phyloP scores from a whole-genome alignment of 139 green algal species.

The Volvox africanus region DNA sequence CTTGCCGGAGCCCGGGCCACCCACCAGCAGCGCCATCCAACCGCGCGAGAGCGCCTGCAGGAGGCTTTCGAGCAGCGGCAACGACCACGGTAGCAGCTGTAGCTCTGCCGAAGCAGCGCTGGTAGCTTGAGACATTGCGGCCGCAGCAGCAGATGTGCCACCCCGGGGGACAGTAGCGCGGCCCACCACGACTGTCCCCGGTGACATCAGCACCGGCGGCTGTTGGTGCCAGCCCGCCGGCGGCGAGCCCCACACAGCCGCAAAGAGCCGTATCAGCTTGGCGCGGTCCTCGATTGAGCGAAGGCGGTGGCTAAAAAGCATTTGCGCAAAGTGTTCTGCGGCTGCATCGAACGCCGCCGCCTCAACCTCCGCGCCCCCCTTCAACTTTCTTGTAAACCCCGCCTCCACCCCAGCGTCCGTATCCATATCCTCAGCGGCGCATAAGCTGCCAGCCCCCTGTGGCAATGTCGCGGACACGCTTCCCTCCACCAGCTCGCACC shows the following conservation, averaged over 20 bases:
- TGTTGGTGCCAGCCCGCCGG: not conserved
- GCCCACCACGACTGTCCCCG: constrained; percentile 42
- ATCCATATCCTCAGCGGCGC: constrained; percentile 11
- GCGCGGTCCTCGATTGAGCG: constrained; percentile 78
- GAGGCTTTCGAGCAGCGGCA: constrained; percentile 80
- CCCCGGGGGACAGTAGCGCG: constrained; percentile 29
- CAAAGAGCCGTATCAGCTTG: constrained; percentile 67
- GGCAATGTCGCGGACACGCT: constrained; percentile 48
- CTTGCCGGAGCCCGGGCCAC: constrained; percentile 70
- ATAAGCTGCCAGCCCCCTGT: not conserved
- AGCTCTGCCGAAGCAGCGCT: not conserved
- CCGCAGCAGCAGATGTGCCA: not conserved
- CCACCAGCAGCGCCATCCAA: constrained; percentile 89
- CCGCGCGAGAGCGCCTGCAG: constrained; percentile 53
- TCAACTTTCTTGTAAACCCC: too few relatives aligned
- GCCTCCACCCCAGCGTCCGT: not conserved
- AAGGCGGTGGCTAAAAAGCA: constrained; percentile 90
- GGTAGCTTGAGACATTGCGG: not conserved
- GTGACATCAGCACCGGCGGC: constrained; percentile 49
- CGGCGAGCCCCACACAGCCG: constrained; percentile 61
- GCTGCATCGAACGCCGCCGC: constrained; percentile 61
- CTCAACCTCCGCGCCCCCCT: not conserved
- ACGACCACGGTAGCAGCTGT: constrained; percentile 74
- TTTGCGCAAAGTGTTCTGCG: constrained; percentile 72
- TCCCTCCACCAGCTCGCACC: constrained; percentile 88